phyloP scores from a whole-genome alignment of 2,329 filamentous ascomycete genomes.

The Aspergillus pseudoviridinutans region DNA sequence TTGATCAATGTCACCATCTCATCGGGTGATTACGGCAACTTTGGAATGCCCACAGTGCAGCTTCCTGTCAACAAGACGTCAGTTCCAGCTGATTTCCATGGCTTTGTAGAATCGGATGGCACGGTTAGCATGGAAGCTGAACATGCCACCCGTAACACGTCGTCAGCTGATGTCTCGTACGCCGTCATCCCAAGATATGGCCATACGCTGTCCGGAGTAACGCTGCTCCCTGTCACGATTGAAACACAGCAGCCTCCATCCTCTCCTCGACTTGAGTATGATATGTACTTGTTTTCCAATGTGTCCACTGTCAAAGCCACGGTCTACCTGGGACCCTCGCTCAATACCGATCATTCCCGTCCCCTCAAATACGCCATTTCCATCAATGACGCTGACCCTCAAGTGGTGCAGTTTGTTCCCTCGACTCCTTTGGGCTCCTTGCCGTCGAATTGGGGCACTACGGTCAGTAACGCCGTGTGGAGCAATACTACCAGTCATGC shows the following conservation, averaged over 20 bases:
- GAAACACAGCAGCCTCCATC: slow-evolving; percentile 49
- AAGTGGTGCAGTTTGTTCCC: slow-evolving; percentile 42
- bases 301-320: slow-evolving; percentile 37
- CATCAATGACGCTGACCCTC: slow-evolving; percentile 39
- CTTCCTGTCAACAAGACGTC: slow-evolving; percentile 52
- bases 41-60: slow-evolving; percentile 43
- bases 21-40: slow-evolving; percentile 26
- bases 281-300: slow-evolving; percentile 58
- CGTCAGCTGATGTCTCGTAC: slow-evolving; percentile 42
- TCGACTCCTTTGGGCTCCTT: slow-evolving; percentile 11
- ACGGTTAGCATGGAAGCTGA: slow-evolving; percentile 36
- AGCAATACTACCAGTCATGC: slow-evolving; percentile 36
- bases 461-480: slow-evolving; percentile 12
- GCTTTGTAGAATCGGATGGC: slow-evolving; percentile 60
- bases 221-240: slow-evolving; percentile 51
- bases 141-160: slow-evolving; percentile 20
- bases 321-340: slow-evolving; percentile 40
- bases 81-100: slow-evolving; percentile 52
- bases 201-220: slow-evolving; percentile 56
- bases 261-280: slow-evolving; percentile 55
- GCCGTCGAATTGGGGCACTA: slow-evolving; percentile 4
- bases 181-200: slow-evolving; percentile 53
- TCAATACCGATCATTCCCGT: slow-evolving; percentile 50
- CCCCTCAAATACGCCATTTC: slow-evolving; percentile 50
- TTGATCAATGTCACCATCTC: slow-evolving; percentile 29